Evolutionary conservation across 306 rosid species (phyloP), one percentile per base, ranked within the genome.

Genomic region (Fagus crenata): DNA sequence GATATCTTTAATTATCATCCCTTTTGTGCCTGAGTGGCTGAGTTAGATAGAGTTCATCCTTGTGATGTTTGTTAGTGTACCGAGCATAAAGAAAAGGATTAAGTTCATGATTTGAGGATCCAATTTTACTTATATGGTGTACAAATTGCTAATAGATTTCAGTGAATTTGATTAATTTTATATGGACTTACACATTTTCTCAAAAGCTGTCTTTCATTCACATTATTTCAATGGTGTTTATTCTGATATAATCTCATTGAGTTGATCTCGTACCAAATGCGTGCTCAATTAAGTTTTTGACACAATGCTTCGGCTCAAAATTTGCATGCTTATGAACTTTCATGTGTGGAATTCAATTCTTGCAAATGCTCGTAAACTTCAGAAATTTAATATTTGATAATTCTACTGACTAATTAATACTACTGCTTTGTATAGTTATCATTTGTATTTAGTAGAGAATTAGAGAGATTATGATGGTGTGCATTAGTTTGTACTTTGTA

Each of bases 21-120:
- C 9, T 63, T 33, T 72, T n/a, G 42, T 0, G 53, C 43, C 64
- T 72, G 73, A n/a, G 31, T 35, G 53, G 35, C 64, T 72, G 73
- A n/a, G 31, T 35, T 71, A 22, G 61, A 35, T 56, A 41, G 6
- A 49, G 28, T 65, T 65, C 51, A 17, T 65, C 13, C 53, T 49
- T 49, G 46, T 78, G 49, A n/a, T 58, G 64, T 58, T 58, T 28
- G 12, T 22, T 55, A 61, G 41, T 31, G 7, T 33, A 33, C 11
- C n/a, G 3, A 11, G 41, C 17, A 60, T 31, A 60, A 60, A 32
- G 64, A 58, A 58, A 28, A 7, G 33, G 33, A 46, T 14, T 9
- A 9, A 46, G 51, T 46, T 46, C 2, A 9, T 46, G 51, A 46
- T 46, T 46, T 12, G 51, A 46, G 51, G 4, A 14, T 46, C 51